Conservation (phyloP, 345 rosid genomes). For the Eutrema heterophyllum region DNA sequence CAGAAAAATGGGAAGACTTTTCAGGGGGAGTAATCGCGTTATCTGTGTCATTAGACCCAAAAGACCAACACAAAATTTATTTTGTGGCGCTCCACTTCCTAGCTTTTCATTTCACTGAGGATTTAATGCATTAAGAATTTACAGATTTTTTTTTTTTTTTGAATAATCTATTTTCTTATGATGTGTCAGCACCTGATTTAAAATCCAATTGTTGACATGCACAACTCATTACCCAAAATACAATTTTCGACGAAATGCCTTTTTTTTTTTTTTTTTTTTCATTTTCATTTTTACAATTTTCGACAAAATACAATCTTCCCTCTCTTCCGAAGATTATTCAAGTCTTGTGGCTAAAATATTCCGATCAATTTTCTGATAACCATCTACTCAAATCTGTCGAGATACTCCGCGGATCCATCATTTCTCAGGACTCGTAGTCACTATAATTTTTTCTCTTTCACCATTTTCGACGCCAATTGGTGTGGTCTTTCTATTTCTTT, state of each 20-base stretch:
- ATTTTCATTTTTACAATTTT: too few species aligned
- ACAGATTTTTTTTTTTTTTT: neutral
- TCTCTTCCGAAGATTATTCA: too few species aligned
- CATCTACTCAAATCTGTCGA: too few species aligned
- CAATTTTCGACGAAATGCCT: neutral
- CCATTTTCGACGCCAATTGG: too few species aligned
- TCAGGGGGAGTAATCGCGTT: neutral
- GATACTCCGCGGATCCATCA: too few species aligned
- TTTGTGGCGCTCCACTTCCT: slow-evolving; percentile 32
- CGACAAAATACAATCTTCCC: too few species aligned
- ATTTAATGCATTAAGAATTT: slow-evolving; percentile 1
- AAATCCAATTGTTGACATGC: neutral
- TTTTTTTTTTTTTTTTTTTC: too few species aligned
- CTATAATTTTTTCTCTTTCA: too few species aligned
- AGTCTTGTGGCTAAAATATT: too few species aligned
- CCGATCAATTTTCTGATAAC: too few species aligned
- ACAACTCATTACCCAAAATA: neutral
- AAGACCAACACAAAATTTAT: slow-evolving; percentile 5
- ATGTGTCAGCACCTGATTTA: neutral
- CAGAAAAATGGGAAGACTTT: neutral
- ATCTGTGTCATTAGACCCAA: neutral
- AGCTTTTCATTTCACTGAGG: neutral
- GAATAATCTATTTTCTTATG: neutral
- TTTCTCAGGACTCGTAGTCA: too few species aligned
- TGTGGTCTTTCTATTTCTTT: too few species aligned